Percentiles rank a stretch among this genome's conserved stretches.
These are phyloP conservation scores for Sporothrix protearum DNA, from an alignment of 2,329 filamentous ascomycete genomes.

Conservation along the genomic window DNA sequence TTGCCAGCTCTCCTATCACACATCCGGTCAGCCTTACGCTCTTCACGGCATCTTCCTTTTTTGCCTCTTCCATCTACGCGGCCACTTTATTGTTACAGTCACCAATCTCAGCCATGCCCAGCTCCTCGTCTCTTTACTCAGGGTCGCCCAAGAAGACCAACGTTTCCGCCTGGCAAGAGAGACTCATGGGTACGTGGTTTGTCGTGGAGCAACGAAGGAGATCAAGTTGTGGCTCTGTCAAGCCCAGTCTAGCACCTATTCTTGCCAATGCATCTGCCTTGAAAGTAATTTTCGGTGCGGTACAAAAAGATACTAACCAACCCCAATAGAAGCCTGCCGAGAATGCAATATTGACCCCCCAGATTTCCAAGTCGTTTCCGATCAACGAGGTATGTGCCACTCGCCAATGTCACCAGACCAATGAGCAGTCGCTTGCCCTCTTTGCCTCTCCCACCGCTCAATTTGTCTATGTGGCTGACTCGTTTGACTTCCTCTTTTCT, in stretches of 20 bases:
- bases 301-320: conserved; percentile 12
- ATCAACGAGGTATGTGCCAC: conserved; percentile 35
- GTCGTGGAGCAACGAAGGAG: background rate
- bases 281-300: background rate
- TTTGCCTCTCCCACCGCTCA: background rate
- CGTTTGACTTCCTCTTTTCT: background rate
- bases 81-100: background rate
- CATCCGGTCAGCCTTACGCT: background rate
- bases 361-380: conserved; percentile 36
- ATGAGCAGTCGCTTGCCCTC: background rate
- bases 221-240: background rate
- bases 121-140: conserved; percentile 24
- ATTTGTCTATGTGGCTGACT: background rate
- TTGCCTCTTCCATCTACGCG: background rate
- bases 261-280: background rate
- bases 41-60: background rate
- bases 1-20: background rate
- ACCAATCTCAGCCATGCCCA: conserved; percentile 14
- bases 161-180: conserved; percentile 35
- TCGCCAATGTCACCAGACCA: background rate
- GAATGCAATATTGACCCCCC: conserved; percentile 33
- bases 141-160: conserved; percentile 18
- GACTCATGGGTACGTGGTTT: conserved; percentile 33
- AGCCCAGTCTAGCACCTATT: background rate
- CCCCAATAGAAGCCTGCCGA: conserved; percentile 34